Percentiles rank a stretch among this genome's conserved stretches.
Evolutionary conservation across 441 rosid species (phyloP).

Genomic region (Isatis lusitanica): DNA sequence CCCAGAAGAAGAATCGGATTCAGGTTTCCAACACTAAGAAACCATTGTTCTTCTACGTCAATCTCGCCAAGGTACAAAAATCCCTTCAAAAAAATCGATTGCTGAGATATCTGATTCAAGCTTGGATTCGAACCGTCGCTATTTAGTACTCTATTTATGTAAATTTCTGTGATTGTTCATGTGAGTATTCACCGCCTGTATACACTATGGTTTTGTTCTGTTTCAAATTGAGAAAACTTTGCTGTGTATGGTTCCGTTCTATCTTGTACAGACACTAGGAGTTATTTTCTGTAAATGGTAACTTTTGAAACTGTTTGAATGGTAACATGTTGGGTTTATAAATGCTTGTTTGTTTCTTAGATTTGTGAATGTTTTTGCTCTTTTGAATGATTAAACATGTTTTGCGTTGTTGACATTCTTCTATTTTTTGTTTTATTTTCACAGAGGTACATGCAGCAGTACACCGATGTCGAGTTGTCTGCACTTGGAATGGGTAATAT

Average conservation of each 20-base stretch:
- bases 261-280: background rate
- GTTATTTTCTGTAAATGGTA: background rate
- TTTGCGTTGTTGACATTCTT: background rate
- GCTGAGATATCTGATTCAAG: background rate
- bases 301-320: background rate
- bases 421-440: background rate
- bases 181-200: background rate
- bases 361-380: background rate
- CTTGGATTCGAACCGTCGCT: background rate
- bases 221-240: background rate
- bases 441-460: conserved; percentile 95
- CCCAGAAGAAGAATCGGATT: conserved; percentile 76
- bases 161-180: background rate
- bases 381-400: background rate
- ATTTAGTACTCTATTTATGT: background rate
- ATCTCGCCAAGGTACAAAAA: conserved; percentile 76
- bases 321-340: too few relatives aligned
- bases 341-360: too few relatives aligned
- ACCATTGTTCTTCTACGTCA: conserved; percentile 88
- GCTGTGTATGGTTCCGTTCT: background rate
- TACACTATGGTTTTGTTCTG: background rate
- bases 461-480: conserved; percentile 82
- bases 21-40: conserved; percentile 95
- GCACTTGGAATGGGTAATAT: conserved; percentile 92
- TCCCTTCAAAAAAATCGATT: background rate